Base-by-base conservation (phyloP, 2,329 filamentous ascomycete genomes). In the Colletotrichum costaricense region DNA sequence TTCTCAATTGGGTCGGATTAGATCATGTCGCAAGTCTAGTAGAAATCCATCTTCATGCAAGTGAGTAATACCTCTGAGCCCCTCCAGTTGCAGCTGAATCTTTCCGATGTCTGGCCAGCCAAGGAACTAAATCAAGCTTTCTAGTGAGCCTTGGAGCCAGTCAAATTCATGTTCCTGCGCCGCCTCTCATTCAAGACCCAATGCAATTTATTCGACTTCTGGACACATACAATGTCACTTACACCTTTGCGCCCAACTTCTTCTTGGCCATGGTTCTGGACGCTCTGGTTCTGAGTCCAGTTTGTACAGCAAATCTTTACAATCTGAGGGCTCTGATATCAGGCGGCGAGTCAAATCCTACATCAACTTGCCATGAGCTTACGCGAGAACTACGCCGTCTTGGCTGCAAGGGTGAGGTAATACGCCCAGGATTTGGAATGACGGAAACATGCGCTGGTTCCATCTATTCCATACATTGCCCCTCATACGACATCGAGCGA, bases 11-110 rank as follows among this genome's bases (percentile, higher is more conserved):
- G 87, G 83, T 88, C 16, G 82, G 82, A 0, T 78, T 90, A 8
- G 88, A 91, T 73, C 89, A 91, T 70, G 87, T 89, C 11, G 89
- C 86, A 0, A 84, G 80, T 71, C 78, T 91, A 3, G 79, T 82
- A 1, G 86, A 91, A 64, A 84, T 87, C 19, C 89, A 91, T 75
- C 76, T 91, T 0, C 84, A 84, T 16, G 86, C 88, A 1, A 76
- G 65, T 68, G 54, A 24, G 65, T 5, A 22, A 1, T 35, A 35
- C 33, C 11, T 35, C 33, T 35, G 33, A 35, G 11, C 14, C 24
- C 16, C 26, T 6, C n/a, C 8, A n/a, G 8, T 3, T 30, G n/a
- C 30, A 6, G 14, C 14, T 11, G 14, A 22, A n/a, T n/a, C 9
- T 54, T 5, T 54, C 22, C 30, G 19, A 19, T 24, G 7, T 11